Base-by-base conservation (phyloP, 345 rosid genomes). In the Hibiscus tridactylites region DNA sequence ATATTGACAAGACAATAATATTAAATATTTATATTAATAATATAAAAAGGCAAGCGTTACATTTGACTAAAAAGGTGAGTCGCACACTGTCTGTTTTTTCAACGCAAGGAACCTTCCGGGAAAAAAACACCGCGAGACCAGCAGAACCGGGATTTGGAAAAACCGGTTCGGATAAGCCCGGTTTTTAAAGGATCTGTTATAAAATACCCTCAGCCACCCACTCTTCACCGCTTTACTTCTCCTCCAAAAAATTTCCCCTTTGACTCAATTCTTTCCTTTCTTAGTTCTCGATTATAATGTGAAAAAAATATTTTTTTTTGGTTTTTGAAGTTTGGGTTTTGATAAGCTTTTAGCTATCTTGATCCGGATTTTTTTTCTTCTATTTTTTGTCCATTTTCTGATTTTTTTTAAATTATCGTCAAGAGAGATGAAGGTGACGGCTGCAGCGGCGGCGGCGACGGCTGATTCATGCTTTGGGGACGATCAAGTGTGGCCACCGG, bases 401-500 rank as follows among this genome's bases (percentile, higher is more conserved):
- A 65, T 11, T 1, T 11, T 65, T 64, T 1, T 37, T 39, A 7
- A 37, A n/a, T 35, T 13, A 24, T 47, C 47, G 26, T 66, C 26
- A 29, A 68, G 46, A 68, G 42, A 29, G 71, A 68, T 68, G 64
- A 63, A 56, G 31, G 61, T 56, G 12, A 7, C 29, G 3, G 31
- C 28, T 29, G 28, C 61, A 31, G 26, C 53, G 26, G 17, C 11
- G 6, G 9, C 58, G 58, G 37, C 16, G 59, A 57, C 61, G 50
- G n/a, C 64, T 31, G 82, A 35, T 49, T 68, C 73, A 9, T 50
- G 66, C 29, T 21, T 64, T 13, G 73, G 72, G 58, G 90, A 74
- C 0, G 88, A 81, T 0, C 72, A 80, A 66, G 63, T 28, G 19
- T 84, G 88, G 95, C 96, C 97, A 0, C 98, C 98, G 3, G 97